Base-by-base conservation (phyloP, 2,329 filamentous ascomycete species). In the Didymosphaeria variabile region DNA sequence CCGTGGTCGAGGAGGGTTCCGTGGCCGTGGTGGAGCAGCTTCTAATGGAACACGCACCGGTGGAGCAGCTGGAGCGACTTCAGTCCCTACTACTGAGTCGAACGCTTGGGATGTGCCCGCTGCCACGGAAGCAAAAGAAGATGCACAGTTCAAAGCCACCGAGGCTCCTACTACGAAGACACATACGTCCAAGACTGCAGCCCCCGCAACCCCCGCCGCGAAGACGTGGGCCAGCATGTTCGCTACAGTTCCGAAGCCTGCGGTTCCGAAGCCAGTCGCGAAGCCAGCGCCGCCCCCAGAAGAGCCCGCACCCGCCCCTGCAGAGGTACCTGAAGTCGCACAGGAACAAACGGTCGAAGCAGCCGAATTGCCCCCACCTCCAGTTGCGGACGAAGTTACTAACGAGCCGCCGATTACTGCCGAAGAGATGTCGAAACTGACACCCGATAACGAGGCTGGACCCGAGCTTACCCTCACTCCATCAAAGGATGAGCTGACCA, bases 401-500 rank as follows among this genome's bases (percentile, higher is more conserved):
- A 68, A 72, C 45, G 77, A 72, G 59, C 70, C 74, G 17, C 70
- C 69, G 21, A 64, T 68, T 23, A 61, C 67, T 8, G 52, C 65
- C 29, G 75, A 76, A 29, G 72, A 77, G 9, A 57, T 69, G 23
- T 58, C 69, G 31, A 71, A 71, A 59, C 59, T 59, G 56, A 77
- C 59, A 62, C 78, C 63, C 68, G 72, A 80, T 5, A 77, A 80
- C 57, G 77, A 82, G 45, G 79, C 84, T 57, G 86, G 85, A 70
- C 79, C 85, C 54, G 82, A 85, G 51, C 52, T 69, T 21, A 66
- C 66, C 17, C 79, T 94, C 49, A 85, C 86, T 51, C 90, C 91
- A 17, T 87, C 92, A 26, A 90, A 91, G 80, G 92, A 93, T 77
- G 89, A 94, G 72, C 86, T 98, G 67, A 98, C 94, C 31, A 90